Percentiles rank a stretch among this genome's conserved stretches.
phyloP scores from a whole-genome alignment of 345 rosid species.

The Eucalyptus marginata region DNA sequence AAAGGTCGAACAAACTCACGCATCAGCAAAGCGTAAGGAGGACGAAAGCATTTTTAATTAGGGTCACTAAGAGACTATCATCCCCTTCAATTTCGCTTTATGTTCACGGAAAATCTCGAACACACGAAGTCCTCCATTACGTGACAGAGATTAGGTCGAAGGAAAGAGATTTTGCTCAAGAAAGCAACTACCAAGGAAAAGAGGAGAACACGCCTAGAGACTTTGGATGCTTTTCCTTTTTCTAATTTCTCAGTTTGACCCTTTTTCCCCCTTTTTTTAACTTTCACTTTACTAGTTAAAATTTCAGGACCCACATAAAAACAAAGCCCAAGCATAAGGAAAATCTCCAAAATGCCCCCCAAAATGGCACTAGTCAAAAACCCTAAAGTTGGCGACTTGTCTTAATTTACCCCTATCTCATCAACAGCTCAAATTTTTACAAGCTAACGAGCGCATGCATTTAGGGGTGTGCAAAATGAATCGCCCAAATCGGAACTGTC shows the following conservation, averaged over 20 bases:
- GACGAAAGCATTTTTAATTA: background rate
- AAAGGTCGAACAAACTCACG: background rate
- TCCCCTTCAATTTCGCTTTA: background rate
- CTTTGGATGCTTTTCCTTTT: background rate
- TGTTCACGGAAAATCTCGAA: background rate
- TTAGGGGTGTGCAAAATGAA: too few relatives aligned
- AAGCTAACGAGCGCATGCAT: background rate
- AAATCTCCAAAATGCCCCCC: background rate
- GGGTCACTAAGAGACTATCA: background rate
- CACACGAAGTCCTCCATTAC: fast-evolving
- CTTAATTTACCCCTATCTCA: background rate
- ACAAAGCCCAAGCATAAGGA: background rate
- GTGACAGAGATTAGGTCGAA: background rate
- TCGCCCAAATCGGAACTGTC: too few relatives aligned
- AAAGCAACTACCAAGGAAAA: background rate
- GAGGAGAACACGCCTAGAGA: background rate
- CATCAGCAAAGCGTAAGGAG: background rate
- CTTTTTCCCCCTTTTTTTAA: background rate
- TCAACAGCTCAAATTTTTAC: background rate
- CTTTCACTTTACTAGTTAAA: background rate
- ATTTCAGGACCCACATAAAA: background rate
- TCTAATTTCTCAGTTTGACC: background rate
- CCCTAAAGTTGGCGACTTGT: background rate
- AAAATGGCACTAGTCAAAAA: background rate
- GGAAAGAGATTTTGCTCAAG: background rate